Base-by-base conservation (phyloP, 768 basidiomycete genomes). In the Mycena latifolia region DNA sequence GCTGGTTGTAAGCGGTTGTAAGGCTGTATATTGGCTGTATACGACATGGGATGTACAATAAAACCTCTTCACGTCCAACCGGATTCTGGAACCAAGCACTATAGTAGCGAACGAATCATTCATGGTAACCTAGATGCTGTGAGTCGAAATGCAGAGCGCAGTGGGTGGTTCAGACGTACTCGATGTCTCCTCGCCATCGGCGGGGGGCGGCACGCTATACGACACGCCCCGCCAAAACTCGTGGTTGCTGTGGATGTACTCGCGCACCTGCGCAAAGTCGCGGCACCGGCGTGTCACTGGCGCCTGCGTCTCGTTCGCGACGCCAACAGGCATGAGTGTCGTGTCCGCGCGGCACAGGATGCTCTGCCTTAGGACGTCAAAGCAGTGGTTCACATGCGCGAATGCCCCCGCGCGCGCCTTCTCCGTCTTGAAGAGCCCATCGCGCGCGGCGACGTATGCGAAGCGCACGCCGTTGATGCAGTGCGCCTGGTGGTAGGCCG, bases 401-500 rank as follows among this genome's bases (percentile, higher is more conserved):
- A 70, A 66, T 15, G 69, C 46, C 2, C 0, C 56, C 28, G 48
- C 55, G 25, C 51, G 66, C 22, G 31, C 37, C 53, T 69, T 22
- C 9, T 25, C 48, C 11, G 57, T 61, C 27, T 60, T 58, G 61
- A 69, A 69, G 12, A 69, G 28, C 37, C 65, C 69, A 8, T 69
- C 69, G 18, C 69, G 69, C 18, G 69, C 27, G 0, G 55, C 60
- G 47, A 56, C 55, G 54, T 66, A 69, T 14, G 70, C 46, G 27
- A 66, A 66, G 18, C 67, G 64, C 18, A 76, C 61, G 8, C 57
- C 65, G 61, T 74, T 75, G 0, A 78, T 57, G 65, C 78, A 78
- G 55, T 78, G 77, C 28, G 76, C 57, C 62, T 77, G 69, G 69
- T 78, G 77, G 68, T 74, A 77, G 61, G 75, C 69, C 27, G 76